phyloP scores from a whole-genome alignment of 176 grass and related monocot genomes.

The Cenchrus fungigraminus region DNA sequence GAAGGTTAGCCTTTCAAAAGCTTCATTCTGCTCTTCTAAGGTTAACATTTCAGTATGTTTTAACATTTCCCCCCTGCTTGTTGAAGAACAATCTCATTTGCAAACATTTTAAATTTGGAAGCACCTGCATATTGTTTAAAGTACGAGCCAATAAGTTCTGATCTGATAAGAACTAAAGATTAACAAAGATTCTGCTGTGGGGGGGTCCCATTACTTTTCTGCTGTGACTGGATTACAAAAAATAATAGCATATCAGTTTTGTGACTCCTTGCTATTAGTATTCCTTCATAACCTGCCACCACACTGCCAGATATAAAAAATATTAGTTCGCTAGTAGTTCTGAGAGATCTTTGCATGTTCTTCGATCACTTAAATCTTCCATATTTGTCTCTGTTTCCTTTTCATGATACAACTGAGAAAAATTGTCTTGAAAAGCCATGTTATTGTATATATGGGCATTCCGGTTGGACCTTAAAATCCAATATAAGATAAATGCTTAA shows the following conservation, averaged over 20 bases:
- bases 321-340: constrained; percentile 16
- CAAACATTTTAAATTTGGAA: constrained; percentile 28
- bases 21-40: not conserved
- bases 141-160: not conserved
- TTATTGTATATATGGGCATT: constrained; percentile 24
- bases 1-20: constrained; percentile 52
- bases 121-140: not conserved
- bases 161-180: constrained; percentile 29
- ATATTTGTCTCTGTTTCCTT: not conserved
- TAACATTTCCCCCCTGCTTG: not conserved
- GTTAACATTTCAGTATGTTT: not conserved
- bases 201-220: constrained; percentile 15
- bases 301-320: not conserved
- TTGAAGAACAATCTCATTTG: constrained; percentile 15
- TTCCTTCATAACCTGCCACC: not conserved
- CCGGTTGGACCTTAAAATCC: not conserved
- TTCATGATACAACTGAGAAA: not conserved
- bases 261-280: constrained; percentile 23
- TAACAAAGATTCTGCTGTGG: not conserved
- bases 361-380: not conserved
- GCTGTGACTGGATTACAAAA: constrained; percentile 25
- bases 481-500: constrained; percentile 3
- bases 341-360: not conserved
- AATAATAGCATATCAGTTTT: not conserved
- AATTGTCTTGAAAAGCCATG: constrained; percentile 5